These are phyloP conservation scores for Parastagonospora avenae DNA, from an alignment of 2,329 filamentous ascomycete species.

Conservation along the genomic window DNA sequence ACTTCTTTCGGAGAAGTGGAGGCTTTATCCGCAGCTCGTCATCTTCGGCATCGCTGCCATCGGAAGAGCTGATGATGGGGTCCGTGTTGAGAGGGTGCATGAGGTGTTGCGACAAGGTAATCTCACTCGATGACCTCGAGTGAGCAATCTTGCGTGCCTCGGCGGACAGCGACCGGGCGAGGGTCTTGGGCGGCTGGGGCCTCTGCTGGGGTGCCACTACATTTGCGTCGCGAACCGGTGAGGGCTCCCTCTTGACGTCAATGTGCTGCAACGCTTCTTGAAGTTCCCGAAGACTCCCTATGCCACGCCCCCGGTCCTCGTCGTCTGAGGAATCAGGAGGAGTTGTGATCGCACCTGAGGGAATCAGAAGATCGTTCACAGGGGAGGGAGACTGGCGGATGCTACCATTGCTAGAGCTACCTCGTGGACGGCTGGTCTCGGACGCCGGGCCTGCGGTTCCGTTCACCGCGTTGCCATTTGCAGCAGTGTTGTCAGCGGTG, in stretches of 20 bases:
- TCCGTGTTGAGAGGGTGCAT: slow-evolving; percentile 51
- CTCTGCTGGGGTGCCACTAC: slow-evolving; percentile 23
- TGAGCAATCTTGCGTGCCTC: slow-evolving; percentile 66
- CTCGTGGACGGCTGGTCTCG: slow-evolving; percentile 28
- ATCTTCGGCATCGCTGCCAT: slow-evolving; percentile 61
- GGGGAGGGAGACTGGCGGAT: slow-evolving; percentile 86
- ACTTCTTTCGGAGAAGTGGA: slow-evolving; percentile 97
- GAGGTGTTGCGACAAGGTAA: slow-evolving; percentile 54
- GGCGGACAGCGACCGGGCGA: slow-evolving; percentile 51
- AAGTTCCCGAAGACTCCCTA: slow-evolving; percentile 65
- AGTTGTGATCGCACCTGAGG: slow-evolving; percentile 83
- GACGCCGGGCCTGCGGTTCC: slow-evolving; percentile 24
- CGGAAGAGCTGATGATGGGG: slow-evolving; percentile 50
- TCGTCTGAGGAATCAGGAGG: slow-evolving; percentile 93
- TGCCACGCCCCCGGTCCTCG: slow-evolving; percentile 66
- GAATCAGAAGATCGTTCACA: slow-evolving; percentile 75
- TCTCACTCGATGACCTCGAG: slow-evolving; percentile 64
- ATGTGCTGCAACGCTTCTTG: slow-evolving; percentile 84
- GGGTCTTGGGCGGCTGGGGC: slow-evolving; percentile 19
- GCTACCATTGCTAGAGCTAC: slow-evolving; percentile 58
- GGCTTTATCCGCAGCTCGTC: slow-evolving; percentile 70
- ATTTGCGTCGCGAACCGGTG: slow-evolving; percentile 53
- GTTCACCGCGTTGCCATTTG: slow-evolving; percentile 35
- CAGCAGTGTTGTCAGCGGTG: slow-evolving; percentile 34
- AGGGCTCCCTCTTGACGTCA: slow-evolving; percentile 66